phyloP scores from a whole-genome alignment of 768 basidiomycete species.

The Phylloporus sp. region DNA sequence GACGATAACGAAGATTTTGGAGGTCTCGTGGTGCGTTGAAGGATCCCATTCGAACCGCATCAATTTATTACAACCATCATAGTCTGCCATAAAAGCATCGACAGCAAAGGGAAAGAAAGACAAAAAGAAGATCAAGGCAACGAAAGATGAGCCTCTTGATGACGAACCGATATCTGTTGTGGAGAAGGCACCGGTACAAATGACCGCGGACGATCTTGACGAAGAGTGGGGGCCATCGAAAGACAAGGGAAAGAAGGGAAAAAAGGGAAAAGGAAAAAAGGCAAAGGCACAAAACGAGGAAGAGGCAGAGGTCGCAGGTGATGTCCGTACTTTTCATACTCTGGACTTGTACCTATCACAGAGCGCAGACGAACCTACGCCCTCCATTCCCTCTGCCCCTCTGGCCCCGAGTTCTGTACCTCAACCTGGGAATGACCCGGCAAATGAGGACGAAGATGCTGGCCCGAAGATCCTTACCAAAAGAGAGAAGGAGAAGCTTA shows the following conservation, averaged over 20 bases:
- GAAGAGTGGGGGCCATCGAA: conserved; percentile 60
- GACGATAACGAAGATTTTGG: conserved; percentile 67
- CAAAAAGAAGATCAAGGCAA: conserved; percentile 45
- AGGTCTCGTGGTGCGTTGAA: conserved; percentile 63
- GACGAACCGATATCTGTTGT: conserved; percentile 21
- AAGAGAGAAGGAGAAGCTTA: conserved; percentile 95
- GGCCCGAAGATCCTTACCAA: conserved; percentile 76
- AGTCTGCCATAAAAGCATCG: conserved; percentile 64
- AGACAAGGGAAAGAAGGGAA: conserved; percentile 21
- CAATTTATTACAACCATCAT: neutral
- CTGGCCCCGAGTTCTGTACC: conserved; percentile 27
- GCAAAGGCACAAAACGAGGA: conserved; percentile 18
- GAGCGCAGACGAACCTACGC: conserved; percentile 18
- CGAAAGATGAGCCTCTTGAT: conserved; percentile 25
- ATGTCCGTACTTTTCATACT: neutral
- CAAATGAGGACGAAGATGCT: conserved; percentile 46
- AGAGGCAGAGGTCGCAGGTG: conserved; percentile 11
- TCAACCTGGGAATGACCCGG: conserved; percentile 38
- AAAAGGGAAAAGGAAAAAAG: conserved; percentile 21
- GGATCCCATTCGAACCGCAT: conserved; percentile 1
- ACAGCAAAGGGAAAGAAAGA: conserved; percentile 49
- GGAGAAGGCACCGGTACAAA: conserved; percentile 42
- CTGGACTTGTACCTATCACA: neutral
- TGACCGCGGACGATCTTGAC: conserved; percentile 68
- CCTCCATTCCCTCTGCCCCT: conserved; percentile 25